These are phyloP conservation scores for Yamadazyma sp. DNA, from an alignment of 805 yeast species.

Conservation along the genomic window DNA sequence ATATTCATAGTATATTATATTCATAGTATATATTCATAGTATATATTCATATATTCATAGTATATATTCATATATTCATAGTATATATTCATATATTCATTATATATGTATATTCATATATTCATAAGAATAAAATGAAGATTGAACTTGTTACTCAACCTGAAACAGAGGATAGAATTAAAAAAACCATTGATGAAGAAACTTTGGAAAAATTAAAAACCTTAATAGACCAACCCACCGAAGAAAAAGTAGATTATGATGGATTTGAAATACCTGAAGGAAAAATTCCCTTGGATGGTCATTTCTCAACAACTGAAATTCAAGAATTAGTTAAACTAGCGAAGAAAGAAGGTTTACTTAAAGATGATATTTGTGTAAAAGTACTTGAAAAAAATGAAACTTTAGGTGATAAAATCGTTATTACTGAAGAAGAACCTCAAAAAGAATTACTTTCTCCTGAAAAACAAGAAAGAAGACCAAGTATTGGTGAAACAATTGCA, in stretches of 20 bases:
- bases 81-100: too few relatives aligned
- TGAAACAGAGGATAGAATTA: constrained; percentile 4
- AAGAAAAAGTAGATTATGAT: constrained; percentile 22
- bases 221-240: constrained; percentile 18
- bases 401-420: constrained; percentile 30
- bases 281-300: constrained; percentile 40
- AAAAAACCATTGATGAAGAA: constrained; percentile 8
- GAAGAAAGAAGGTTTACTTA: constrained; percentile 27
- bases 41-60: too few relatives aligned
- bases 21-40: too few relatives aligned
- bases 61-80: too few relatives aligned
- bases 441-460: constrained; percentile 2
- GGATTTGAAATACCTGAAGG: constrained; percentile 38
- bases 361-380: constrained; percentile 22
- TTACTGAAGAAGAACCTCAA: constrained; percentile 17
- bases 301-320: constrained; percentile 34
- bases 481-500: constrained; percentile 7
- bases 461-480: constrained; percentile 2
- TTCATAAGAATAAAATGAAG: too few relatives aligned
- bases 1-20: too few relatives aligned
- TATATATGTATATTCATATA: too few relatives aligned
- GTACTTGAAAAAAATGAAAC: constrained; percentile 19
- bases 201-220: constrained; percentile 24
- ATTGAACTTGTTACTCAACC: constrained; percentile 30
- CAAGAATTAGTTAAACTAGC: constrained; percentile 28